A percentile compares a stretch with the other conserved stretches of the same genome.
These are phyloP conservation scores for Globisporangium barbulae DNA, from an alignment of 352 stramenopile species.

Conservation along the genomic window DNA sequence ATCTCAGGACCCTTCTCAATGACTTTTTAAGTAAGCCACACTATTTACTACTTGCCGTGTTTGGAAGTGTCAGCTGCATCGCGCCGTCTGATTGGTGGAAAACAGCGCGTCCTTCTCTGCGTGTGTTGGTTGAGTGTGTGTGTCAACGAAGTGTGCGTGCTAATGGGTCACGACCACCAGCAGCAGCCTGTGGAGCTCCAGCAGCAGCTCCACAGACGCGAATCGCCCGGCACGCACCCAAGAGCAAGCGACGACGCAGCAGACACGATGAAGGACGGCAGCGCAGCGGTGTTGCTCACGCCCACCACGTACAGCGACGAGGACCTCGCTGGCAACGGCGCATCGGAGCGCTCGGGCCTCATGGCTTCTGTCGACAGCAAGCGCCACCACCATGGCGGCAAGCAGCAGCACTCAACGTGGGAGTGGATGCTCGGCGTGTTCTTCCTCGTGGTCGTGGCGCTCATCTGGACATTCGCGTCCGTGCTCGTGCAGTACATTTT, in stretches of 20 bases:
- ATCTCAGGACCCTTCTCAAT: background rate
- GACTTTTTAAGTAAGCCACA: background rate
- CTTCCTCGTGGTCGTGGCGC: constrained; percentile 68
- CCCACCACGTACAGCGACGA: constrained; percentile 6
- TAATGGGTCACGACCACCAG: constrained; percentile 11
- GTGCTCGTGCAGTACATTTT: constrained; percentile 90
- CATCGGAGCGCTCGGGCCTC: constrained; percentile 29
- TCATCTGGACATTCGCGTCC: constrained; percentile 84
- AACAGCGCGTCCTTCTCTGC: background rate
- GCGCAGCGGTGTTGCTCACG: constrained; percentile 6
- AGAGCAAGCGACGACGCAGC: background rate
- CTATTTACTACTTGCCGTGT: background rate
- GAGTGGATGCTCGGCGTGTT: constrained; percentile 70
- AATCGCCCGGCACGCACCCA: constrained; percentile 3
- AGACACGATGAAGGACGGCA: constrained; percentile 11
- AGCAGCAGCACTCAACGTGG: constrained; percentile 35
- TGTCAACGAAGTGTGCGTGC: constrained; percentile 9
- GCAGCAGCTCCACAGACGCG: constrained; percentile 6
- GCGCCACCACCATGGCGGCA: background rate
- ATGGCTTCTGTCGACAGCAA: constrained; percentile 12
- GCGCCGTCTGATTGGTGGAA: constrained; percentile 8
- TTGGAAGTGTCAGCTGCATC: background rate
- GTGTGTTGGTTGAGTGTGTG: constrained; percentile 4
- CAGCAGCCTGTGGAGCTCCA: constrained; percentile 3
- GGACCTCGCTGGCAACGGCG: constrained; percentile 5